These are phyloP conservation scores for Annulohypoxylon stygium DNA, from an alignment of 495 filamentous ascomycete genomes.

Conservation along the genomic window DNA sequence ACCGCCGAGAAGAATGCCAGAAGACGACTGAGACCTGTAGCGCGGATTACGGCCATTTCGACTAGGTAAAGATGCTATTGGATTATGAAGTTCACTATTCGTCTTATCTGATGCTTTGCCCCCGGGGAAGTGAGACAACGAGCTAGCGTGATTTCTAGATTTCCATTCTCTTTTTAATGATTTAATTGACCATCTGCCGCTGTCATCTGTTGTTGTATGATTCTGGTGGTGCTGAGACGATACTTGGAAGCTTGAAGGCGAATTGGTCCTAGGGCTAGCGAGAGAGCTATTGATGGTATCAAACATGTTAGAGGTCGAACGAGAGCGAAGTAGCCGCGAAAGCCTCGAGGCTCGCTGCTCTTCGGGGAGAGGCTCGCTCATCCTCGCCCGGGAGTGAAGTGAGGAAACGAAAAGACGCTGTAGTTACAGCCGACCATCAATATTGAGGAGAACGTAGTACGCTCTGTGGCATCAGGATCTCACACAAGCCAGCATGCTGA, in stretches of 20 bases:
- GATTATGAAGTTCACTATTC: not conserved
- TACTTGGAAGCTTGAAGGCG: not conserved
- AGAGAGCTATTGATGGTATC: slow-evolving; percentile 13
- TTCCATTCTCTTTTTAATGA: slow-evolving; percentile 21
- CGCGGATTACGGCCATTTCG: slow-evolving; percentile 13
- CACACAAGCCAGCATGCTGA: slow-evolving; percentile 1
- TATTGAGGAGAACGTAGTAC: not conserved
- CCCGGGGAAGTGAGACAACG: slow-evolving; percentile 28
- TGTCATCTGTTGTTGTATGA: not conserved
- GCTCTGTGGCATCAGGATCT: not conserved
- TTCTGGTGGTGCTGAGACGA: not conserved
- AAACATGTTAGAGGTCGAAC: slow-evolving; percentile 39
- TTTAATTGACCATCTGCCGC: slow-evolving; percentile 7
- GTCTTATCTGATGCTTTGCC: slow-evolving; percentile 11
- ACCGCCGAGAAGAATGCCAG: not conserved
- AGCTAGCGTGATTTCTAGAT: slow-evolving; percentile 20
- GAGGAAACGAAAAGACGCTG: not conserved
- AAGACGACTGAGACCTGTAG: slow-evolving; percentile 24
- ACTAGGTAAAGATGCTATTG: not conserved
- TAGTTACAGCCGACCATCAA: not conserved
- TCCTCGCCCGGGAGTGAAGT: not conserved
- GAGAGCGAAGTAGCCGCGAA: slow-evolving; percentile 34
- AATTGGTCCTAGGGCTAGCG: not conserved
- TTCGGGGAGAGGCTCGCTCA: not conserved
- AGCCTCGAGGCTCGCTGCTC: slow-evolving; percentile 2